Evolutionary conservation across 2,329 filamentous ascomycete species (phyloP), one percentile per base, ranked within the genome.

Genomic region (Phaeoacremonium minimum): DNA sequence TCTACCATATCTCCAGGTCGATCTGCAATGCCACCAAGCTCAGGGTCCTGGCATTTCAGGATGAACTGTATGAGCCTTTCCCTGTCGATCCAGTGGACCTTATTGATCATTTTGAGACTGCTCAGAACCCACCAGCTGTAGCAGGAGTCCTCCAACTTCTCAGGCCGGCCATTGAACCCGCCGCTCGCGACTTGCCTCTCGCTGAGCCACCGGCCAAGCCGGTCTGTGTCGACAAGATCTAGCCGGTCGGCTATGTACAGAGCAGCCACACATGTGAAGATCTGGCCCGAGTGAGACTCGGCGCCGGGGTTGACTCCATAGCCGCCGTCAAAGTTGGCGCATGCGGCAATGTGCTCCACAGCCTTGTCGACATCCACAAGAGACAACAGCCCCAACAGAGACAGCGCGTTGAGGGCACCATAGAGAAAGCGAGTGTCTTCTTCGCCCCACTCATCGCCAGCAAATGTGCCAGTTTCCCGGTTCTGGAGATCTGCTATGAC

Each of bases 121-220:
- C 87, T 91, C 54, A 91, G 68, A 30, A 97, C 93, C 93, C 93
- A 98, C 93, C 93, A 98, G 58, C 88, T 95, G 65, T 98, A 98
- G 66, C 93, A 98, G 12, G 95, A 91, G 58, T 98, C 93, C 57
- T 95, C 91, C 44, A 86, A 67, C 69, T 98, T 98, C 65, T 97
- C 93, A 1, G 93, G 93, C 33, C 93, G 77, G 4, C 93, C 93
- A 57, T 98, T 98, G 34, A 98, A 67, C 0, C 93, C 93, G 18
- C 93, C 93, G 32, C 83, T 83, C 8, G 87, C 77, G 18, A 95
- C 71, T 58, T 98, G 93, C 44, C 93, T 77, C 63, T 98, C 93
- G 60, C 89, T 95, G 36, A 98, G 71, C 93, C 93, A 98, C 33
- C 80, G 78, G 14, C 83, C 90, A 5, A 97, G 69, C 49, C 84